These are phyloP conservation scores for Arthrobotrys conoides DNA, from an alignment of 2,329 filamentous ascomycete genomes.

Conservation along the genomic window DNA sequence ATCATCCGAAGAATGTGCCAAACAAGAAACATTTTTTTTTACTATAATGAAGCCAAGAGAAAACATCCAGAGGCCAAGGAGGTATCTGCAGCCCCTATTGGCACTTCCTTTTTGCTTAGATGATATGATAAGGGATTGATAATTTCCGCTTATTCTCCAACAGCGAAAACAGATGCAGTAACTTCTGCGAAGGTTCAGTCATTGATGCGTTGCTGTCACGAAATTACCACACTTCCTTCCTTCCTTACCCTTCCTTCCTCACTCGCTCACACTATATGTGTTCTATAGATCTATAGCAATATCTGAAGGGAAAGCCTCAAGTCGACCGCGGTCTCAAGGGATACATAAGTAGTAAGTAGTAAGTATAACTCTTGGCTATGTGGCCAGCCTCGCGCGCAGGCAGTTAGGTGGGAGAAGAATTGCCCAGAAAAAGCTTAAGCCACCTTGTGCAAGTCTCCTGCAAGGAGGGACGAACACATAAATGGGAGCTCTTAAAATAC, in stretches of 20 bases:
- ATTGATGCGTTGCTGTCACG: conserved; percentile 16
- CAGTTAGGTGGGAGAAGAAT: background rate
- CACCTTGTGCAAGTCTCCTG: background rate
- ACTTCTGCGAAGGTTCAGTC: conserved; percentile 24
- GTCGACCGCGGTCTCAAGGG: background rate
- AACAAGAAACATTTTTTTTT: background rate
- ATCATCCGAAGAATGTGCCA: conserved; percentile 6
- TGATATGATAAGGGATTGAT: conserved; percentile 27
- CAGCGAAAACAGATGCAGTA: conserved; percentile 17
- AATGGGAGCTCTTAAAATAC: conserved; percentile 19
- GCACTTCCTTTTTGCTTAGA: background rate
- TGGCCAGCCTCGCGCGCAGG: conserved; percentile 1
- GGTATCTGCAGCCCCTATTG: background rate
- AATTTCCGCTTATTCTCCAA: conserved; percentile 30
- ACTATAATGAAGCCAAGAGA: conserved; percentile 8
- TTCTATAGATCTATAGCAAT: background rate
- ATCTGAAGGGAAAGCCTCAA: too few species aligned
- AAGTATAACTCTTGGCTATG: background rate
- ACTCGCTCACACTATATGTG: background rate
- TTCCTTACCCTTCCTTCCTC: too few species aligned
- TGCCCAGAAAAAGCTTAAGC: conserved; percentile 18
- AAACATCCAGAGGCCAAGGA: conserved; percentile 6
- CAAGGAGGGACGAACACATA: conserved; percentile 3
- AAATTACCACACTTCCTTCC: conserved; percentile 31
- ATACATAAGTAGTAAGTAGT: background rate